Percentiles rank a stretch among this genome's conserved stretches.
Conservation (phyloP, 83 land plant genomes). For the Diphasiastrum complanatum region DNA sequence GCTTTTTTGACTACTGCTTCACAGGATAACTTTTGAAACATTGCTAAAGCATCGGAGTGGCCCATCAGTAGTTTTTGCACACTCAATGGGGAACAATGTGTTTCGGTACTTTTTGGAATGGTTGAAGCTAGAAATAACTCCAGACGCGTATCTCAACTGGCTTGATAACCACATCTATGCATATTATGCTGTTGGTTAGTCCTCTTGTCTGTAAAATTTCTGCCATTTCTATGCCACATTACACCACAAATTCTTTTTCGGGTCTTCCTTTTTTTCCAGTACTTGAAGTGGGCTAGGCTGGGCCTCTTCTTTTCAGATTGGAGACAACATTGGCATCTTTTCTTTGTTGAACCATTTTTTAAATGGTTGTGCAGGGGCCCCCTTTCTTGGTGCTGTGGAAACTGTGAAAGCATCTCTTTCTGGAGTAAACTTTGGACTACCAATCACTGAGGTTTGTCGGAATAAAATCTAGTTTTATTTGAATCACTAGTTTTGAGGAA, state of each 20-base stretch:
- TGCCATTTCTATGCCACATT: neutral
- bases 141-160: slow-evolving; percentile 75
- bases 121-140: slow-evolving; percentile 94
- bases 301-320: too few species aligned
- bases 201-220: slow-evolving; percentile 1
- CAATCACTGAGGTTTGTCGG: slow-evolving; percentile 97
- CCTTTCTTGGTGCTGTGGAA: slow-evolving; percentile 83
- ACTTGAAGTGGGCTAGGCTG: neutral
- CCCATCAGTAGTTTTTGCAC: slow-evolving; percentile 95
- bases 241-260: too few species aligned
- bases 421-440: slow-evolving; percentile 89
- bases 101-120: slow-evolving; percentile 97
- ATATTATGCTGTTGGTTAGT: slow-evolving; percentile 88
- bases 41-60: slow-evolving; percentile 94
- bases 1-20: neutral
- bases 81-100: slow-evolving; percentile 94
- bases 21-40: slow-evolving; percentile 94
- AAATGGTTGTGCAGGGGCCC: too few species aligned
- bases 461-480: too few species aligned
- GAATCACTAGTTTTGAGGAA: too few species aligned
- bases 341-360: too few species aligned
- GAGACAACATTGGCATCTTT: too few species aligned
- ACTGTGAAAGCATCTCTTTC: slow-evolving; percentile 68
- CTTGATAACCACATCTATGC: slow-evolving; percentile 94
- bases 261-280: neutral